Evolutionary conservation across 2,329 filamentous ascomycete species (phyloP).

Genomic region (Pseudogymnoascus sp.): DNA sequence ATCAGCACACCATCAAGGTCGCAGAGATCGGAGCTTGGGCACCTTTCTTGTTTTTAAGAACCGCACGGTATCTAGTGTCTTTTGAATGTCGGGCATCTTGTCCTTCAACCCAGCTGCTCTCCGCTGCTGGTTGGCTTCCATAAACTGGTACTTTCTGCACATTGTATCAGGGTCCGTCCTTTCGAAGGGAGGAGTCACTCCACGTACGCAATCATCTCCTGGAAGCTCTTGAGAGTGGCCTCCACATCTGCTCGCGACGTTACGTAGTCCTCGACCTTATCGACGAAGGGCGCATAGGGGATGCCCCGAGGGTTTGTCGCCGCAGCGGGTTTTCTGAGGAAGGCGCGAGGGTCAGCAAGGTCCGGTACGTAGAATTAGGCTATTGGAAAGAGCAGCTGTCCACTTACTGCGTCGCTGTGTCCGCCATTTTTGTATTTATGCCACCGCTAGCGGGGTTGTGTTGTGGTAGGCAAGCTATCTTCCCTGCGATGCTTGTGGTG

Average conservation of each 20-base stretch:
- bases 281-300: conserved; percentile 74
- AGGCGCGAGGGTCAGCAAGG: conserved; percentile 11
- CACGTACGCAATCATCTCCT: conserved; percentile 83
- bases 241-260: conserved; percentile 71
- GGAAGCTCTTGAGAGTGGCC: conserved; percentile 70
- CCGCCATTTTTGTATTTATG: conserved; percentile 19
- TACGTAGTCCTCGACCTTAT: conserved; percentile 84
- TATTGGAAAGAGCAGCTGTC: neutral
- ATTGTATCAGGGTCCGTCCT: conserved; percentile 11
- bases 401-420: conserved; percentile 21
- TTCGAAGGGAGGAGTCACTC: neutral
- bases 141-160: conserved; percentile 94
- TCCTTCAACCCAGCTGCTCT: conserved; percentile 74
- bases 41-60: conserved; percentile 75
- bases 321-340: conserved; percentile 39
- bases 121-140: conserved; percentile 89
- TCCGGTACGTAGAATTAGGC: neutral
- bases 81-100: conserved; percentile 95
- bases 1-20: conserved; percentile 11
- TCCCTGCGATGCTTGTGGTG: neutral
- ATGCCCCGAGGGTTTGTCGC: conserved; percentile 75
- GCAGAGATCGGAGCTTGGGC: conserved; percentile 16
- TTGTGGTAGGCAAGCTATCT: neutral
- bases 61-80: conserved; percentile 83
- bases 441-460: neutral